Conservation (phyloP, 805 yeast genomes). For the Myxozyma vanderwaltii region DNA sequence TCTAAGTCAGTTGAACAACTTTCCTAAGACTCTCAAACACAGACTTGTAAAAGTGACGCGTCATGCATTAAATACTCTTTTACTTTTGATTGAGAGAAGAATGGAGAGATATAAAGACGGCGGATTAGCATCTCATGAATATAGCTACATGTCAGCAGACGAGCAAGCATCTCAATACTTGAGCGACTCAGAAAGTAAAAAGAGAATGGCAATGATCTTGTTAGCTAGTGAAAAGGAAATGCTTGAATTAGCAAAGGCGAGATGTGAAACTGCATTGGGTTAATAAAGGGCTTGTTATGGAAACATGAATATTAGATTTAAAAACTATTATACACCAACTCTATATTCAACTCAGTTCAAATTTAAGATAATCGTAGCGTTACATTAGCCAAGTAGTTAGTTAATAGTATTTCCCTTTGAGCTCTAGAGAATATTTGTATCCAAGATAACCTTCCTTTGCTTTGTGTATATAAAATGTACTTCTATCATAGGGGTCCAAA, state of each 20-base stretch:
- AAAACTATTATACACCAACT: background rate
- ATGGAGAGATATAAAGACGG: constrained; percentile 19
- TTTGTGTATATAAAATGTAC: constrained; percentile 48
- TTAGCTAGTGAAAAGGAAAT: constrained; percentile 27
- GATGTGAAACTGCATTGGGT: constrained; percentile 19
- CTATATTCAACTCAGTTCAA: too few relatives aligned
- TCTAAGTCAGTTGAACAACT: constrained; percentile 9
- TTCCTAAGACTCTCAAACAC: background rate
- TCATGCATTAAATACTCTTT: background rate
- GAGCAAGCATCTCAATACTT: background rate
- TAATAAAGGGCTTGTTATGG: background rate
- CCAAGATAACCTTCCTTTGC: constrained; percentile 28
- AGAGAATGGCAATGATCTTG: constrained; percentile 14
- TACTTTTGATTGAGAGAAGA: constrained; percentile 11
- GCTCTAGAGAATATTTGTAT: constrained; percentile 15
- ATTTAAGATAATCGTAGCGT: too few relatives aligned
- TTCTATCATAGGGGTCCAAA: constrained; percentile 51
- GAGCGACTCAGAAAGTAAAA: background rate
- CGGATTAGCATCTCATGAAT: constrained; percentile 10
- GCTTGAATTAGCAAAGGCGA: constrained; percentile 17
- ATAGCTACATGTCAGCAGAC: constrained; percentile 17
- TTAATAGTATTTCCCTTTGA: constrained; percentile 24
- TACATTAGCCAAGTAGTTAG: background rate
- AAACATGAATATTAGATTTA: background rate
- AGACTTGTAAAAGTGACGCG: background rate